These are phyloP conservation scores for Fraxinus anomala DNA, from an alignment of 257 asterid genomes.

Conservation along the genomic window DNA sequence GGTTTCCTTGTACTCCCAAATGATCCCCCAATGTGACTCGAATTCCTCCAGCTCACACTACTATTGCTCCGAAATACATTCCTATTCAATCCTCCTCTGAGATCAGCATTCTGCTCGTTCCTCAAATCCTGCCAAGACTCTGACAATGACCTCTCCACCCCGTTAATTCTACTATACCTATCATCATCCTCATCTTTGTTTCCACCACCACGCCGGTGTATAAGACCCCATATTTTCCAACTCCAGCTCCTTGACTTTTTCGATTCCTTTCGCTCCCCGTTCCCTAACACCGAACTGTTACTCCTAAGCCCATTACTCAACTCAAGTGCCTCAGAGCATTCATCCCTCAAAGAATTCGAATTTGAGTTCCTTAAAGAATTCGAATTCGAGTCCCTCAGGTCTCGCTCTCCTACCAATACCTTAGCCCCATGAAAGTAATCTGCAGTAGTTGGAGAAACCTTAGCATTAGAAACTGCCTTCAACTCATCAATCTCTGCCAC, in stretches of 20 bases:
- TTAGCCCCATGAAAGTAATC: slow-evolving; percentile 59
- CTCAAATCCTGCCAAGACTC: slow-evolving; percentile 73
- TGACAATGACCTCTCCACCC: slow-evolving; percentile 70
- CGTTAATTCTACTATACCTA: slow-evolving; percentile 52
- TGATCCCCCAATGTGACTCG: slow-evolving; percentile 47
- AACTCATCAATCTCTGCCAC: slow-evolving; percentile 83
- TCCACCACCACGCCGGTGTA: slow-evolving; percentile 50
- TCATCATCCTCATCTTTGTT: slow-evolving; percentile 59
- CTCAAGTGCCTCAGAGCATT: slow-evolving; percentile 70
- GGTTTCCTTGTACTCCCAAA: slow-evolving; percentile 61
- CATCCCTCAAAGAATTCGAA: slow-evolving; percentile 72
- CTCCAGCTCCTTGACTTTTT: slow-evolving; percentile 72
- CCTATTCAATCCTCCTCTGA: slow-evolving; percentile 47
- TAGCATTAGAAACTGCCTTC: slow-evolving; percentile 57
- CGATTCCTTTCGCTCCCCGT: slow-evolving; percentile 58
- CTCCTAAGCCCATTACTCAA: slow-evolving; percentile 60
- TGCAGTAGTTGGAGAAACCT: slow-evolving; percentile 46
- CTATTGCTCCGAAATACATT: slow-evolving; percentile 68
- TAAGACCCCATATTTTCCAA: slow-evolving; percentile 69
- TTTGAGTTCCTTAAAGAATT: slow-evolving; percentile 16
- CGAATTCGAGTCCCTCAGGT: slow-evolving; percentile 46
- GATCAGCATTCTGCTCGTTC: slow-evolving; percentile 39
- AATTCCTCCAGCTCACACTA: slow-evolving; percentile 78
- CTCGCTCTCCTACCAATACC: slow-evolving; percentile 47
- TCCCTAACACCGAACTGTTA: slow-evolving; percentile 49